Conservation (phyloP, 1,284 basidiomycete species). For the Sporisorium sorghi region DNA sequence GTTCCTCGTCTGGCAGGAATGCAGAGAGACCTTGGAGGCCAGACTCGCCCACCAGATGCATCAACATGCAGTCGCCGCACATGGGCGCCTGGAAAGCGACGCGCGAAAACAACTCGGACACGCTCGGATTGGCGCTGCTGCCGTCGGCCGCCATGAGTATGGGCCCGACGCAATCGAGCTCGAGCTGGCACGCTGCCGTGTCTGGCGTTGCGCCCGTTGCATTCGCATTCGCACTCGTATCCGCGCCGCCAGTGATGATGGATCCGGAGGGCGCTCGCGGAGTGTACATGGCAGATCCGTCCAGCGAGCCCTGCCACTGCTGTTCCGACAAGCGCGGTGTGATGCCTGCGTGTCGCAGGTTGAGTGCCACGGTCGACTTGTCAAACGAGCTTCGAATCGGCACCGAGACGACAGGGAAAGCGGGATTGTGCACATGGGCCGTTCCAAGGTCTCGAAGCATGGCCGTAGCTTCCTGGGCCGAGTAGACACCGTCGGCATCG, state of each 20-base stretch:
- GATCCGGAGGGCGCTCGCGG: slow-evolving; percentile 8
- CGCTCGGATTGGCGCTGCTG: slow-evolving; percentile 1
- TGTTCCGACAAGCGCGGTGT: slow-evolving; percentile 3
- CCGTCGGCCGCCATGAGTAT: neutral
- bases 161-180: slow-evolving; percentile 5
- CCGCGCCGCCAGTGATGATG: neutral
- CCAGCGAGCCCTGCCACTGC: slow-evolving; percentile 16
- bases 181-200: neutral
- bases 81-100: slow-evolving; percentile 4
- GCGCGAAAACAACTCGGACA: slow-evolving; percentile 5
- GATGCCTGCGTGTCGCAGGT: slow-evolving; percentile 7
- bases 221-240: neutral
- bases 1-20: slow-evolving; percentile 14
- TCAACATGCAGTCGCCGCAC: slow-evolving; percentile 29
- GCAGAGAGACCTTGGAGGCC: slow-evolving; percentile 22
- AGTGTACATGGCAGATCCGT: slow-evolving; percentile 8
- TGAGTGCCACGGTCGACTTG: neutral
- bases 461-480: slow-evolving; percentile 9
- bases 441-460: slow-evolving; percentile 28
- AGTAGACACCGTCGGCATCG: slow-evolving; percentile 28
- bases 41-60: slow-evolving; percentile 18
- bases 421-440: neutral
- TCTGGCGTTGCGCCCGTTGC: no score
- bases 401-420: slow-evolving; percentile 1
- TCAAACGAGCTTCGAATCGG: slow-evolving; percentile 6